phyloP scores from a whole-genome alignment of 768 basidiomycete species.

The Rhodotorula toruloides region DNA sequence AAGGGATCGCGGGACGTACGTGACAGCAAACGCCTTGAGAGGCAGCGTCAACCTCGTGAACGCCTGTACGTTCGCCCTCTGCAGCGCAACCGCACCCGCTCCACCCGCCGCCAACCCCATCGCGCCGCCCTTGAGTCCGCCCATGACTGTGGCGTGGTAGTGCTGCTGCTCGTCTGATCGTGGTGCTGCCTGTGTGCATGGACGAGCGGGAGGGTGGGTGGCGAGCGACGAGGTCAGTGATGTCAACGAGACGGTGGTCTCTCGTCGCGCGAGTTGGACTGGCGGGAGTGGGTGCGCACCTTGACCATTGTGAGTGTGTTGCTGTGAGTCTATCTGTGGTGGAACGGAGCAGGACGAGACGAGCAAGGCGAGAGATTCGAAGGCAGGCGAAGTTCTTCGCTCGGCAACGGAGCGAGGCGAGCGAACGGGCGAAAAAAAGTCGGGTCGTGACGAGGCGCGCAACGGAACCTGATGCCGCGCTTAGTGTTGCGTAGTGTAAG shows the following conservation, averaged over 20 bases:
- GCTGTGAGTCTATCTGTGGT: not conserved
- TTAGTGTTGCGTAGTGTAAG: too few relatives aligned
- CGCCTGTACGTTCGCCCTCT: slow-evolving; percentile 20
- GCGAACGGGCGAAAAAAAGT: too few relatives aligned
- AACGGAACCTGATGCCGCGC: too few relatives aligned
- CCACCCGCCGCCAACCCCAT: slow-evolving; percentile 12
- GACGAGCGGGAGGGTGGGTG: not conserved
- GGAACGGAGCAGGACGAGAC: too few relatives aligned
- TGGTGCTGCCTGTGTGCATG: not conserved
- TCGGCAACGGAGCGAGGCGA: too few relatives aligned
- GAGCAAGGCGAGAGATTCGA: not conserved
- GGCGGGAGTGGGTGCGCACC: not conserved
- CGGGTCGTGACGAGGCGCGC: too few relatives aligned
- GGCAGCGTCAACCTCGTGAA: slow-evolving; percentile 34
- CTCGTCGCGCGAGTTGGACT: too few relatives aligned
- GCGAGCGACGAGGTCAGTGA: not conserved
- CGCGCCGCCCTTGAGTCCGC: slow-evolving; percentile 17
- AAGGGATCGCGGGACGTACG: slow-evolving; percentile 16
- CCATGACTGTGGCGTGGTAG: slow-evolving; percentile 10
- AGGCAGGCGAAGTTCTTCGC: too few relatives aligned
- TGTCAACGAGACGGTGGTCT: not conserved
- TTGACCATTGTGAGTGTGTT: slow-evolving; percentile 12
- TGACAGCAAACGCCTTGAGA: slow-evolving; percentile 38
- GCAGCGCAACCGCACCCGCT: slow-evolving; percentile 21
- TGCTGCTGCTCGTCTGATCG: slow-evolving; percentile 15